Percentiles rank a stretch among this genome's conserved stretches.
phyloP scores from a whole-genome alignment of 2,329 filamentous ascomycete species.

The Pleomassaria siparia region DNA sequence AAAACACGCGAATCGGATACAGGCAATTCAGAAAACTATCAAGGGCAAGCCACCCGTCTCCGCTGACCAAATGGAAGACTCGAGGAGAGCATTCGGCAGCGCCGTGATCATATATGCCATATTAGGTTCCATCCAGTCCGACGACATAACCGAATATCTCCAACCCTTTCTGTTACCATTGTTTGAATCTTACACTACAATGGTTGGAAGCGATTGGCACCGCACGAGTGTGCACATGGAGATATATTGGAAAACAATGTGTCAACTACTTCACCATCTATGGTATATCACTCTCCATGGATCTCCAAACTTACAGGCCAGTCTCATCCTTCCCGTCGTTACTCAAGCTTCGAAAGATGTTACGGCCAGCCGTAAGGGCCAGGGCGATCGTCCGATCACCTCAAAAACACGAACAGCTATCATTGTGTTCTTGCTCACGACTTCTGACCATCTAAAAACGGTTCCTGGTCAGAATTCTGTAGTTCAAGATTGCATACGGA shows the following conservation, averaged over 20 bases:
- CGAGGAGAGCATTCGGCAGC: slow-evolving; percentile 28
- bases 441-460: slow-evolving; percentile 25
- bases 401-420: slow-evolving; percentile 24
- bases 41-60: neutral
- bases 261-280: slow-evolving; percentile 26
- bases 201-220: slow-evolving; percentile 24
- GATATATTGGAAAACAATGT: slow-evolving; percentile 32
- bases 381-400: slow-evolving; percentile 13
- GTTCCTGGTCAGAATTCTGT: slow-evolving; percentile 22
- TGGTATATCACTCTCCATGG: slow-evolving; percentile 36
- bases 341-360: slow-evolving; percentile 29
- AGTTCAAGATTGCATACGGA: slow-evolving; percentile 22
- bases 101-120: slow-evolving; percentile 31
- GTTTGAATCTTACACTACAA: slow-evolving; percentile 21
- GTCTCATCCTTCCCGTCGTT: slow-evolving; percentile 26
- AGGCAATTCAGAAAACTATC: slow-evolving; percentile 1
- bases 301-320: slow-evolving; percentile 25
- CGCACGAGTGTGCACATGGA: slow-evolving; percentile 18
- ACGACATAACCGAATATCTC: slow-evolving; percentile 25
- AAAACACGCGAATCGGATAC: slow-evolving; percentile 28
- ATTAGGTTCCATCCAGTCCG: slow-evolving; percentile 25
- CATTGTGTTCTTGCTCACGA: slow-evolving; percentile 29
- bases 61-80: slow-evolving; percentile 4
- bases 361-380: slow-evolving; percentile 11
- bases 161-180: slow-evolving; percentile 24